Conservation (phyloP, 2,329 filamentous ascomycete genomes). For the Colletotrichum tabaci region DNA sequence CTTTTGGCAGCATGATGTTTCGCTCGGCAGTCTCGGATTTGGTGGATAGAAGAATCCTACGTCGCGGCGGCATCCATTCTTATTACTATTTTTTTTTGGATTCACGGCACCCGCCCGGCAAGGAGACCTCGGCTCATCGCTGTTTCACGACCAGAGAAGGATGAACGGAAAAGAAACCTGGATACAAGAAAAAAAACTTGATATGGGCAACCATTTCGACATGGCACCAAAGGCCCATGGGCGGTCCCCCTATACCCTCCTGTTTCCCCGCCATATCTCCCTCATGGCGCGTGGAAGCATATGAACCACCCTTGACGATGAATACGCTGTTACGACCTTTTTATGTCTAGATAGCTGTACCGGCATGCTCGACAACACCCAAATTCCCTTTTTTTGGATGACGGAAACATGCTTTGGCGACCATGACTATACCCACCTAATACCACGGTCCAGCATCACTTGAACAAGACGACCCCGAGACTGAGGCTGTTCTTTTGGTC, state of each 20-base stretch:
- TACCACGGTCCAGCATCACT: constrained; percentile 35
- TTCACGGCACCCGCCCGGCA: constrained; percentile 38
- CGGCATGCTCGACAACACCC: constrained; percentile 47
- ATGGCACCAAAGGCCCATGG: constrained; percentile 50
- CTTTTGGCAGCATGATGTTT: constrained; percentile 42
- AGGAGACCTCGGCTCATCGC: constrained; percentile 38
- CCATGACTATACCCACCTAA: constrained; percentile 59
- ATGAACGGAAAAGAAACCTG: constrained; percentile 56
- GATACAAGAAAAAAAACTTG: constrained; percentile 58
- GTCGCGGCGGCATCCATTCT: constrained; percentile 36
- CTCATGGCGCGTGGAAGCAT: constrained; percentile 42
- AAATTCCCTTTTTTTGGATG: constrained; percentile 39
- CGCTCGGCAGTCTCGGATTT: constrained; percentile 45
- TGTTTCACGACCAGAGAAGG: constrained; percentile 52
- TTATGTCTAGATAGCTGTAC: constrained; percentile 62
- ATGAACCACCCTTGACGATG: constrained; percentile 57
- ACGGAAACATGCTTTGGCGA: constrained; percentile 51
- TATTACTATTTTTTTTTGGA: constrained; percentile 6
- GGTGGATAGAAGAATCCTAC: constrained; percentile 54
- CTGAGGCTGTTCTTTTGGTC: constrained; percentile 5
- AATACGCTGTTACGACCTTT: constrained; percentile 61
- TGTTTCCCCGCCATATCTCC: constrained; percentile 43
- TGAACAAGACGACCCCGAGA: constrained; percentile 27
- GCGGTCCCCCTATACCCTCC: constrained; percentile 48
- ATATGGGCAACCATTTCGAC: constrained; percentile 59